phyloP scores from a whole-genome alignment of 202 grass and related monocot genomes.

The Musa balbisiana region DNA sequence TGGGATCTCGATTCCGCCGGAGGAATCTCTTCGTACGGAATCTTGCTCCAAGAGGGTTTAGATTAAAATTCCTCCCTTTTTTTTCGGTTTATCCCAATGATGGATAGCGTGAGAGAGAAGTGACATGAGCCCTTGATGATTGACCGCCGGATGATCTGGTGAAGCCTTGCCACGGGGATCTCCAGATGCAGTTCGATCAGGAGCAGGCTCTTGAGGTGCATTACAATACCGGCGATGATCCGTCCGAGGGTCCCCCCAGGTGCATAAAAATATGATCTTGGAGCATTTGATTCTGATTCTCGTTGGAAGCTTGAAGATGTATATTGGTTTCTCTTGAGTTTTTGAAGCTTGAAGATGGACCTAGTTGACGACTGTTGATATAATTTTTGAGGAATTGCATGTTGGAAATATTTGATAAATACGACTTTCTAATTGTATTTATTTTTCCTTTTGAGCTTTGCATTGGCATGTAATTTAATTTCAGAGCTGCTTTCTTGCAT shows the following conservation, averaged over 20 bases:
- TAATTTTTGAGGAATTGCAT: background rate
- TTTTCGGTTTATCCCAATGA: background rate
- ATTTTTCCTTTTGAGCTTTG: background rate
- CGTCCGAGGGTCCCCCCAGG: slow-evolving; percentile 46
- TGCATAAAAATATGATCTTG: slow-evolving; percentile 17
- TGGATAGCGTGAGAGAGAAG: background rate
- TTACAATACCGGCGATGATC: slow-evolving; percentile 32
- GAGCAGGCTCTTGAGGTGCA: slow-evolving; percentile 26
- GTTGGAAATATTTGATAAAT: background rate
- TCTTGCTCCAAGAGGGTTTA: background rate
- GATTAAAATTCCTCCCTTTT: background rate
- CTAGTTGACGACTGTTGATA: too few species aligned
- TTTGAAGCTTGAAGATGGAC: too few species aligned
- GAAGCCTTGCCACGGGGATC: slow-evolving; percentile 11
- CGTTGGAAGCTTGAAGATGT: background rate
- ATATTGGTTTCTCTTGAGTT: background rate
- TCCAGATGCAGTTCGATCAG: slow-evolving; percentile 58
- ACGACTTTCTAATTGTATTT: background rate
- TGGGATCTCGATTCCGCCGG: background rate
- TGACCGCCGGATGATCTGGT: background rate
- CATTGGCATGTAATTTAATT: background rate
- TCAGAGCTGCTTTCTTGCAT: background rate
- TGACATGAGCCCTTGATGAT: background rate
- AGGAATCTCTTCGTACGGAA: background rate
- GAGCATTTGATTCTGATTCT: background rate